Evolutionary conservation across 331 rosid species (phyloP).

Genomic region (Erythrophleum ivorense): DNA sequence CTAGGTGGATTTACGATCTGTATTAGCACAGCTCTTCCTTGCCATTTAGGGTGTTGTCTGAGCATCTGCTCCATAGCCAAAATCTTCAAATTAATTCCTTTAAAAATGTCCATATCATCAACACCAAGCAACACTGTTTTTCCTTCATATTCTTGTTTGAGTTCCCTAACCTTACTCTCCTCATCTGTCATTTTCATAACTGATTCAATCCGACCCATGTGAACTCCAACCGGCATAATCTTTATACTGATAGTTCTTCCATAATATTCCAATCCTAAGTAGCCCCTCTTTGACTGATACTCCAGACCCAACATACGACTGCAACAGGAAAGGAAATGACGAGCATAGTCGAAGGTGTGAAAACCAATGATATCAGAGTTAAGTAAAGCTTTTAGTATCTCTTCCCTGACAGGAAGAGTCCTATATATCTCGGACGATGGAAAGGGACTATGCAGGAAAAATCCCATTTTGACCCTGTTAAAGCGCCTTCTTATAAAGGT

Average conservation of each 20-base stretch:
- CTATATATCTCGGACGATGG: slow-evolving; percentile 71
- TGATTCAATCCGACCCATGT: slow-evolving; percentile 65
- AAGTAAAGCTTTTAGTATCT: slow-evolving; percentile 66
- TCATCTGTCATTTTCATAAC: slow-evolving; percentile 52
- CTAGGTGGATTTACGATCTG: slow-evolving; percentile 70
- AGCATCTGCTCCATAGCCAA: slow-evolving; percentile 71
- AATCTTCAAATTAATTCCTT: slow-evolving; percentile 63
- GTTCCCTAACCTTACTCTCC: slow-evolving; percentile 49
- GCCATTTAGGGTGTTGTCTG: slow-evolving; percentile 57
- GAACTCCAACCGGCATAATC: slow-evolving; percentile 75
- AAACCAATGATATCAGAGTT: slow-evolving; percentile 66
- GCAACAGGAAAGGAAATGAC: slow-evolving; percentile 70
- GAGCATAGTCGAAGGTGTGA: slow-evolving; percentile 74
- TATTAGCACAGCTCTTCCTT: slow-evolving; percentile 61
- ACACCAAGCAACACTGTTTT: slow-evolving; percentile 63
- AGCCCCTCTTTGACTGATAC: slow-evolving; percentile 69
- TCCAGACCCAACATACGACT: slow-evolving; percentile 70
- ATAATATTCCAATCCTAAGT: slow-evolving; percentile 67
- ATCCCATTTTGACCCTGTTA: slow-evolving; percentile 62
- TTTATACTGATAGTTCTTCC: slow-evolving; percentile 70
- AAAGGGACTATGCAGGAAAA: slow-evolving; percentile 75
- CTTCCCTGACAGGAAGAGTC: slow-evolving; percentile 69
- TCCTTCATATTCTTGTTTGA: slow-evolving; percentile 52
- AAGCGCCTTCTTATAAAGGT: slow-evolving; percentile 62
- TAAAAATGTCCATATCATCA: slow-evolving; percentile 68